A percentile compares a stretch with the other conserved stretches of the same genome.
Conservation (phyloP, 305 asterid species). For the Lippia alba region DNA sequence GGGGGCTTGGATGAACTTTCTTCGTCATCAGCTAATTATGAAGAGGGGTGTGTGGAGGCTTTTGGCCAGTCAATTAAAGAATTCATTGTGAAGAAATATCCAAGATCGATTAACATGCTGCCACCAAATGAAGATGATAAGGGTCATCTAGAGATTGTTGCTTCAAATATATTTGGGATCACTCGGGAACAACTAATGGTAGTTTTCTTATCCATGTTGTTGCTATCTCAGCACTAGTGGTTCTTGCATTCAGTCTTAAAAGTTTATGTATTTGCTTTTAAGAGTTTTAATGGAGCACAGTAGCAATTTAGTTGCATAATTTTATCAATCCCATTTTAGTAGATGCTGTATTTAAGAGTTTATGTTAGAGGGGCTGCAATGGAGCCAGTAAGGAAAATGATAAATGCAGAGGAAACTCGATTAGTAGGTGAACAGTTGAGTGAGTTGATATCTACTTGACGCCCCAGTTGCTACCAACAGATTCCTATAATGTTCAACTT, state of each 20-base stretch:
- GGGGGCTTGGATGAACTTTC: conserved; percentile 47
- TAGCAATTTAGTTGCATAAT: conserved; percentile 10
- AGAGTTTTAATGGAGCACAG: not conserved
- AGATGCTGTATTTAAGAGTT: not conserved
- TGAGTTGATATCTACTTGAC: conserved; percentile 13
- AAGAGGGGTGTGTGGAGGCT: conserved; percentile 66
- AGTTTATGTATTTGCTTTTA: conserved; percentile 25
- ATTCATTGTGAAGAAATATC: conserved; percentile 55
- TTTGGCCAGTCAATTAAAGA: conserved; percentile 63
- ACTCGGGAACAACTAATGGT: conserved; percentile 79
- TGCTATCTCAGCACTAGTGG: not conserved
- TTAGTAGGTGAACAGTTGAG: not conserved
- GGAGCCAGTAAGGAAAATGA: not conserved
- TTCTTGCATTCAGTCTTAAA: conserved; percentile 21
- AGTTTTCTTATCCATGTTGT: conserved; percentile 24
- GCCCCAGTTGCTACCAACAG: not conserved
- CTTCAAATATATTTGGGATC: conserved; percentile 68
- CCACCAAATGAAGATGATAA: conserved; percentile 50
- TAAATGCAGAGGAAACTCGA: not conserved
- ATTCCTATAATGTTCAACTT: too few species aligned
- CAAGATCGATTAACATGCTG: conserved; percentile 43
- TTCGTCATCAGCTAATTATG: conserved; percentile 41
- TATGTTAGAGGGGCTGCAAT: not conserved
- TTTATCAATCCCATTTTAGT: conserved; percentile 2
- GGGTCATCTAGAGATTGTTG: conserved; percentile 50